Evolutionary conservation across 2,329 filamentous ascomycete genomes (phyloP), one percentile per base, ranked within the genome.

Genomic region (Alternaria dauci): DNA sequence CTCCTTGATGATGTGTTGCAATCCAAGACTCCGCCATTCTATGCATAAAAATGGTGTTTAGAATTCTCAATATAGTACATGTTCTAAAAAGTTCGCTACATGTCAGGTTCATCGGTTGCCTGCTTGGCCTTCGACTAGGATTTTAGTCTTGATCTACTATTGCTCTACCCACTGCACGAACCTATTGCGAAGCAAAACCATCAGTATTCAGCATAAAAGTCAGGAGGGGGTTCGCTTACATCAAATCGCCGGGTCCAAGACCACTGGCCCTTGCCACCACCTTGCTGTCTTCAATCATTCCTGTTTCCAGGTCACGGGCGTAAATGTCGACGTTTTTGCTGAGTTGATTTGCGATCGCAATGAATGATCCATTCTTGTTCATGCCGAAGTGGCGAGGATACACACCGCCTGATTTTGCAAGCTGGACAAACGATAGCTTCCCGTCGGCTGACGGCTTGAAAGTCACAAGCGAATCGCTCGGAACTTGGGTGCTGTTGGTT

Each of bases 381-480:
- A 92, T 78, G 52, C 84, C 85, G 75, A 92, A 90, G 41, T 90
- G 89, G 23, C 91, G 84, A 0, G 91, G 91, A 56, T 83, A 85
- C 8, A 79, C 76, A 2, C 91, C 91, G 50, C 89, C 89, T 0
- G 88, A 85, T 0, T 89, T 82, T n/a, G 84, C 84, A 28, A 87
- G 81, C 68, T 89, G 85, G 3, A 86, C 74, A 57, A 87, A 83
- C 0, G 71, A 77, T 26, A 92, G 81, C 1, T 77, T 80, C 7
- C 89, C 90, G n/a, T 83, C 84, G 3, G 54, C 25, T 76, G 20
- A 32, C 11, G 67, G 67, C 54, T 66, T 65, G 54, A 71, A 74
- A 59, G 82, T 87, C 61, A 89, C 83, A 55, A 94, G 78, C 1
- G 89, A 85, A 75, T 92, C 89, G 0, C 79, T 81, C 2, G 66